phyloP scores from a whole-genome alignment of 2,329 filamentous ascomycete species.

The Talaromyces sp. region DNA sequence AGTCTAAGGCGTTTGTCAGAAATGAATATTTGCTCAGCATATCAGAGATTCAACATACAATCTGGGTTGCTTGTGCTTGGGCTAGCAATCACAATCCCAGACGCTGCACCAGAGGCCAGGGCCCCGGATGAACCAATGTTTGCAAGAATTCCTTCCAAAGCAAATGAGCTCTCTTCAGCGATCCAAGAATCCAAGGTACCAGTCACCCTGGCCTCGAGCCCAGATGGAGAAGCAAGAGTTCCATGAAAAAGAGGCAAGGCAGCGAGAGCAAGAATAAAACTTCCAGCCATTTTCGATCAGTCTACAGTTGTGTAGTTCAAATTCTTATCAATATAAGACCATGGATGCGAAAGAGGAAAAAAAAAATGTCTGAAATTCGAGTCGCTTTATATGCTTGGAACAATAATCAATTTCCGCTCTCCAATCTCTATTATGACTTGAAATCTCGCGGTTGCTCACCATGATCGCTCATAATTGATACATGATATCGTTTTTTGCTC shows the following conservation, averaged over 20 bases:
- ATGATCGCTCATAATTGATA: not conserved
- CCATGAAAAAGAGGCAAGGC: not conserved
- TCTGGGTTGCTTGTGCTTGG: slow-evolving; percentile 53
- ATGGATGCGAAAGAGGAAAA: not conserved
- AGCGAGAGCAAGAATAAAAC: not conserved
- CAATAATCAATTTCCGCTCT: not conserved
- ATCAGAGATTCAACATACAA: slow-evolving; percentile 40
- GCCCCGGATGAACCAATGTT: slow-evolving; percentile 56
- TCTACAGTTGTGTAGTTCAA: not conserved
- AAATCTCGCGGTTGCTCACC: not conserved
- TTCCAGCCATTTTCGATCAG: not conserved
- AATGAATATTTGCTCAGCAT: not conserved
- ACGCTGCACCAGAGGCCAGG: slow-evolving; percentile 46
- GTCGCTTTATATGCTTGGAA: not conserved
- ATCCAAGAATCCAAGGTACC: slow-evolving; percentile 3
- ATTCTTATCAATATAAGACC: not conserved
- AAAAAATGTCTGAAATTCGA: not conserved
- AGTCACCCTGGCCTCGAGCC: not conserved
- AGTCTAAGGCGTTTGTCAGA: slow-evolving; percentile 50
- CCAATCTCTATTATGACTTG: not conserved
- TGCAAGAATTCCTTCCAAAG: slow-evolving; percentile 52
- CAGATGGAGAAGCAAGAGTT: not conserved
- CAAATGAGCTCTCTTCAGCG: slow-evolving; percentile 42
- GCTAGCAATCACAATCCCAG: slow-evolving; percentile 57
- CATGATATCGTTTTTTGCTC: not conserved